A percentile compares a stretch with the other conserved stretches of the same genome.
These are phyloP conservation scores for Termitomyces sp. DNA, from an alignment of 768 basidiomycete genomes.

Conservation along the genomic window DNA sequence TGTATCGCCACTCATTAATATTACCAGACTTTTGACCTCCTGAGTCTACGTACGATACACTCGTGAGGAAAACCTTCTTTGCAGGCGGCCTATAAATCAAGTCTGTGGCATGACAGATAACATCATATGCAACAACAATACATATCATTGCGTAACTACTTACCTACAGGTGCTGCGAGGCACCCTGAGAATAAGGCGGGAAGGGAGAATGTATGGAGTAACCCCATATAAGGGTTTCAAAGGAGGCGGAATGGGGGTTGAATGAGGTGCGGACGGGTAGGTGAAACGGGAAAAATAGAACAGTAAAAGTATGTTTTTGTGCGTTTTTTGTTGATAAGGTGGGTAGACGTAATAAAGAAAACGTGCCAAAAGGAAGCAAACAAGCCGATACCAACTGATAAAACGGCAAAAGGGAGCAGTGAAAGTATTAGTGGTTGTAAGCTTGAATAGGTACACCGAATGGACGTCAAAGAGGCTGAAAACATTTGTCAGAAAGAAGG, in stretches of 20 bases:
- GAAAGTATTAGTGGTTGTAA: conserved; percentile 15
- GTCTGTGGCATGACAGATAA: conserved; percentile 21
- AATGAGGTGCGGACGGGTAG: conserved; percentile 10
- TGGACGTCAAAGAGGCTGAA: conserved; percentile 11
- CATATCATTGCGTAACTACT: conserved; percentile 36
- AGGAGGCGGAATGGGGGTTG: conserved; percentile 14
- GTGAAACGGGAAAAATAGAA: conserved; percentile 22
- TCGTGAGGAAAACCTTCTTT: background rate
- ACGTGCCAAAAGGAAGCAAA: conserved; percentile 25
- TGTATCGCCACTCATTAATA: conserved; percentile 26
- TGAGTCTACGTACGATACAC: too few species aligned
- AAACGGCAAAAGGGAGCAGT: conserved; percentile 12
- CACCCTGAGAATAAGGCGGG: conserved; percentile 9
- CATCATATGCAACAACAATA: conserved; percentile 15
- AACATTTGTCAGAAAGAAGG: conserved; percentile 11
- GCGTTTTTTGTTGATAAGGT: conserved; percentile 31
- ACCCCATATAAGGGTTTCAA: conserved; percentile 14
- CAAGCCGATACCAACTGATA: conserved; percentile 31
- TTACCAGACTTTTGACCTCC: background rate
- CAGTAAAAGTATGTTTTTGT: conserved; percentile 44
- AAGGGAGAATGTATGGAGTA: conserved; percentile 15
- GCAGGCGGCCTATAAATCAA: background rate
- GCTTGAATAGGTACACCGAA: conserved; percentile 10
- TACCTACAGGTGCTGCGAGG: conserved; percentile 30
- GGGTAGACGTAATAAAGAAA: conserved; percentile 15